phyloP scores from a whole-genome alignment of 2,329 filamentous ascomycete genomes.

The Nannizzia gypsea region DNA sequence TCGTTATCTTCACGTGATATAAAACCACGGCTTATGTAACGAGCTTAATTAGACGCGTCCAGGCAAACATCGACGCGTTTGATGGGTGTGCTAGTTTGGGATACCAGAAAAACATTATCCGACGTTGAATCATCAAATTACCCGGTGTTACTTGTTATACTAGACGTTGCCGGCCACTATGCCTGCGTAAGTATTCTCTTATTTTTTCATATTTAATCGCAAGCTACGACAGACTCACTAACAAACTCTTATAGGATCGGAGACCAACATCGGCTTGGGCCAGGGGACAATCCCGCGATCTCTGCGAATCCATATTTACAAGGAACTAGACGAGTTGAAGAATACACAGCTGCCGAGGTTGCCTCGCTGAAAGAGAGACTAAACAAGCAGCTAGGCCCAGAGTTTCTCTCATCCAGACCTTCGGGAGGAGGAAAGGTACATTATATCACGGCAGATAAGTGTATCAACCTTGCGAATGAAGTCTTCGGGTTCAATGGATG shows the following conservation, averaged over 20 bases:
- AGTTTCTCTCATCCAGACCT: conserved; percentile 80
- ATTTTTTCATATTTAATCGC: not conserved
- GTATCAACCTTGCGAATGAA: conserved; percentile 87
- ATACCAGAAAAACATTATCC: not conserved
- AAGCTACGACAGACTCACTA: not conserved
- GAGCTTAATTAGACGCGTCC: conserved; percentile 1
- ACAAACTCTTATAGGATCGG: conserved; percentile 43
- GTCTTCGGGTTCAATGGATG: conserved; percentile 96
- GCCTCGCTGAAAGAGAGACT: conserved; percentile 75
- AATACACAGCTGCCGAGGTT: conserved; percentile 83
- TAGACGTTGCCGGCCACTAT: conserved; percentile 19
- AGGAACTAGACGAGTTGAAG: conserved; percentile 52
- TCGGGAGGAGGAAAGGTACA: conserved; percentile 81
- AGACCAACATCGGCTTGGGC: conserved; percentile 45
- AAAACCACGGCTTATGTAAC: not conserved
- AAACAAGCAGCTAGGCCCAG: conserved; percentile 86
- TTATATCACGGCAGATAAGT: conserved; percentile 93
- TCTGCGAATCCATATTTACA: conserved; percentile 72
- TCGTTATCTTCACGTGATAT: not conserved
- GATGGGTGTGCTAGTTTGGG: not conserved
- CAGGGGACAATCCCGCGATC: conserved; percentile 20
- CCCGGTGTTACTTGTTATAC: not conserved
- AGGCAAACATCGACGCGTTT: not conserved
- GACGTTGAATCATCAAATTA: not conserved
- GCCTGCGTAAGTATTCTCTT: conserved; percentile 34